phyloP scores from a whole-genome alignment of 352 stramenopile species.

The Phytophthora sp. region DNA sequence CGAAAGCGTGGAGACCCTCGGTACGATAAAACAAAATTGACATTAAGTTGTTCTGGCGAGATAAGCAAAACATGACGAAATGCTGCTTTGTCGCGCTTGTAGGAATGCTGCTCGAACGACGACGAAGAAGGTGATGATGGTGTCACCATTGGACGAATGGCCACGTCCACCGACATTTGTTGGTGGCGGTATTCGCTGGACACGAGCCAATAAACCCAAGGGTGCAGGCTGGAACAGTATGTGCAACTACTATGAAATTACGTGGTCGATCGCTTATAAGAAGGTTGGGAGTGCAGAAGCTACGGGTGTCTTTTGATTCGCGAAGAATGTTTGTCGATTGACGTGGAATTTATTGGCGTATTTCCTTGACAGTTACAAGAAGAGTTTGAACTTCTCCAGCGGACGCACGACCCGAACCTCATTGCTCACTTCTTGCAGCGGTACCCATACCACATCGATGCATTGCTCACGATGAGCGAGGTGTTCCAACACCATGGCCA shows the following conservation, averaged over 20 bases:
- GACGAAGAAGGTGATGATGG: constrained; percentile 78
- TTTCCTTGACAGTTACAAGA: constrained; percentile 61
- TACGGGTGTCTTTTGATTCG: neutral
- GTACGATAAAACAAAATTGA: constrained; percentile 25
- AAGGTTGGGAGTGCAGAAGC: constrained; percentile 47
- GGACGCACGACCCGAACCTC: constrained; percentile 84
- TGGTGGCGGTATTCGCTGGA: constrained; percentile 87
- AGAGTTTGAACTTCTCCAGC: constrained; percentile 83
- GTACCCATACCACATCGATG: constrained; percentile 87
- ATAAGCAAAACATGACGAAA: neutral
- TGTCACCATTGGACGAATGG: constrained; percentile 84
- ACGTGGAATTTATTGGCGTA: neutral
- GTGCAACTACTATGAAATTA: constrained; percentile 86
- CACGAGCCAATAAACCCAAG: constrained; percentile 76
- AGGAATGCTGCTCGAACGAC: constrained; percentile 64
- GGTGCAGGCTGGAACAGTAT: constrained; percentile 68
- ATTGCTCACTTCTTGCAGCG: constrained; percentile 84
- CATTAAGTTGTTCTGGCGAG: neutral
- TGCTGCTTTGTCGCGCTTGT: constrained; percentile 1
- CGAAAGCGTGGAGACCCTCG: constrained; percentile 66
- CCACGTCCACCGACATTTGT: constrained; percentile 87
- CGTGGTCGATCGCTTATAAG: constrained; percentile 89
- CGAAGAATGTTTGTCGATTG: neutral
- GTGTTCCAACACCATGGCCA: constrained; percentile 90
- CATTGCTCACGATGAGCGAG: constrained; percentile 86